A percentile compares a stretch with the other conserved stretches of the same genome.
phyloP scores from a whole-genome alignment of 768 basidiomycete species.

The Suillus lakei region DNA sequence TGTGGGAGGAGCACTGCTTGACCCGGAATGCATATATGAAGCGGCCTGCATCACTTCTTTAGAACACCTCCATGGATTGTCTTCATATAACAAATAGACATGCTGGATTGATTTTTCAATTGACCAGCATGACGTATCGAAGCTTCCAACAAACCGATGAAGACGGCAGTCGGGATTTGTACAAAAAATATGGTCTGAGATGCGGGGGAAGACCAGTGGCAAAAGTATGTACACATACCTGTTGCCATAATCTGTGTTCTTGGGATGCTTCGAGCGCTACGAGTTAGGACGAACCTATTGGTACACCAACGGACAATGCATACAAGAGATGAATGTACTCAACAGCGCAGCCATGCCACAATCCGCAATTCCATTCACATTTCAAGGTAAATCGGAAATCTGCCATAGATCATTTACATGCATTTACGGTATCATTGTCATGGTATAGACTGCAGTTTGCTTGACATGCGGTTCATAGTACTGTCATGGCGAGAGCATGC shows the following conservation, averaged over 20 bases:
- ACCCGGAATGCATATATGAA: background rate
- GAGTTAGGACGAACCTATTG: background rate
- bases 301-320: background rate
- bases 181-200: background rate
- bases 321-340: background rate
- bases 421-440: background rate
- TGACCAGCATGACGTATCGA: background rate
- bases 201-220: background rate
- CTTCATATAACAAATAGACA: background rate
- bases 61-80: background rate
- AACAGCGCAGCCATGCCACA: background rate
- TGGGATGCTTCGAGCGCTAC: background rate
- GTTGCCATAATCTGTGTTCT: background rate
- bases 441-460: background rate
- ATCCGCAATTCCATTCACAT: background rate
- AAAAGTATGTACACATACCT: background rate
- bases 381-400: background rate
- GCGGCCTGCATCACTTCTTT: background rate
- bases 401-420: background rate
- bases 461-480: constrained; percentile 1
- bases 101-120: background rate
- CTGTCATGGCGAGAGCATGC: constrained; percentile 31
- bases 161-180: background rate
- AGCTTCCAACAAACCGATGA: background rate
- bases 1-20: background rate